Conservation (phyloP, 768 basidiomycete species). For the Lepiota brunneoincarnata region DNA sequence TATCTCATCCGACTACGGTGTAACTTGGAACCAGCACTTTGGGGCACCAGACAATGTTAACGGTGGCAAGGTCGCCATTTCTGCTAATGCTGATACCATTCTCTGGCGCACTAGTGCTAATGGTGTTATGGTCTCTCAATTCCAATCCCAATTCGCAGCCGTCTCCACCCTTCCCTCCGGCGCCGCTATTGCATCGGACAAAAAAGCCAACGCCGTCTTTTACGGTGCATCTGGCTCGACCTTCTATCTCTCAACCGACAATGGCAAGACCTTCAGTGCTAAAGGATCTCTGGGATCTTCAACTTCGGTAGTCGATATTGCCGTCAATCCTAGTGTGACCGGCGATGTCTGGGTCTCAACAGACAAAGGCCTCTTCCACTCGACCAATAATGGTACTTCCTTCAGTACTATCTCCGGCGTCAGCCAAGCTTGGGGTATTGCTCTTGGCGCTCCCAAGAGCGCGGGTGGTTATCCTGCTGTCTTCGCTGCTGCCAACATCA, state of each 20-base stretch:
- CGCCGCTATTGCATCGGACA: conserved; percentile 62
- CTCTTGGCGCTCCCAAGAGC: conserved; percentile 49
- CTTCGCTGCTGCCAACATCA: conserved; percentile 53
- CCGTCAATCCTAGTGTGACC: conserved; percentile 49
- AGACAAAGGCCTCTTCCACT: conserved; percentile 55
- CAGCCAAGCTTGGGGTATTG: conserved; percentile 54
- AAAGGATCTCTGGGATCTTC: conserved; percentile 46
- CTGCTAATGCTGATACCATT: conserved; percentile 54
- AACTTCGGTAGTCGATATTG: conserved; percentile 46
- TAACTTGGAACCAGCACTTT: conserved; percentile 54
- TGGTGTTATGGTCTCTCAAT: conserved; percentile 52
- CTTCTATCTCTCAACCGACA: conserved; percentile 62
- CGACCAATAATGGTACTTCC: conserved; percentile 46
- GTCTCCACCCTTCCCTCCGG: conserved; percentile 51
- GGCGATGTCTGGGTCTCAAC: conserved; percentile 68
- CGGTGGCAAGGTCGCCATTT: conserved; percentile 43
- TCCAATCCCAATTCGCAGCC: conserved; percentile 42
- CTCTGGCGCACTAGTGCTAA: conserved; percentile 52
- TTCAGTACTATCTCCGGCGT: conserved; percentile 48
- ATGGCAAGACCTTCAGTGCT: conserved; percentile 48
- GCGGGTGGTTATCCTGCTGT: conserved; percentile 51
- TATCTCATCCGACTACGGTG: conserved; percentile 51
- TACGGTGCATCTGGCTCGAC: conserved; percentile 53
- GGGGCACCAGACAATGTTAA: conserved; percentile 49
- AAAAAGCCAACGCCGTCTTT: conserved; percentile 52